Percentiles rank a stretch among this genome's conserved stretches.
Conservation (phyloP, 352 stramenopile species). For the Globisporangium apiculatum region DNA sequence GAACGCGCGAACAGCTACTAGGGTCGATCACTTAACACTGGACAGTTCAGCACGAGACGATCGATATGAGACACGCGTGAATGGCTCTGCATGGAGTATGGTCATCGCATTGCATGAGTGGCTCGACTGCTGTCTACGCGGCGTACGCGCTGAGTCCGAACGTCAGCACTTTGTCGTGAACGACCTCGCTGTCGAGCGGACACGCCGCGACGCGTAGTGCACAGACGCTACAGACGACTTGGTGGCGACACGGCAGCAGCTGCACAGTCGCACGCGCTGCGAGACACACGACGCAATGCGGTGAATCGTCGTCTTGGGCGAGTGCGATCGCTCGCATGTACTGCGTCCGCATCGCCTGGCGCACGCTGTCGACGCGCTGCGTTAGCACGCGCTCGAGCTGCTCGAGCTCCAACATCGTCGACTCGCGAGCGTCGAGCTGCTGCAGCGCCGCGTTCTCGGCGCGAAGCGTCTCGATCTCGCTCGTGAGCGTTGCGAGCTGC, state of each 20-base stretch:
- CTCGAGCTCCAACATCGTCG: no score
- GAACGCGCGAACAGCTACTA: no score
- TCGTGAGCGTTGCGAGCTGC: constrained; percentile 26
- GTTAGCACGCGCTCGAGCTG: no score
- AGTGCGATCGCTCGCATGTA: constrained; percentile 21
- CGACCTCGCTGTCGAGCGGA: constrained; percentile 49
- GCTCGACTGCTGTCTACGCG: background rate
- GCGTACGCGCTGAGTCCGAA: constrained; percentile 45
- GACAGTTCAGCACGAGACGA: no score
- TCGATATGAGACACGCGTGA: no score
- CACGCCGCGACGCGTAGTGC: constrained; percentile 42
- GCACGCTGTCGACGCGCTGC: constrained; percentile 6
- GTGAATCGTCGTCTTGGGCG: constrained; percentile 12
- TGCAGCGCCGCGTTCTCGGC: constrained; percentile 19
- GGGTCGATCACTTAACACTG: no score
- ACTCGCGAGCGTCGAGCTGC: constrained; percentile 9
- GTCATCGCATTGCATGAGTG: no score
- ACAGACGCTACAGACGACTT: constrained; percentile 51
- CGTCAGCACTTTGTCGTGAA: constrained; percentile 61
- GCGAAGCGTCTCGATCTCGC: constrained; percentile 15
- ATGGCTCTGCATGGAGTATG: no score
- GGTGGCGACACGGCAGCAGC: constrained; percentile 50
- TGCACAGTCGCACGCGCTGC: constrained; percentile 33
- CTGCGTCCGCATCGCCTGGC: constrained; percentile 18
- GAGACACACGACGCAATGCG: constrained; percentile 54